Conservation (phyloP, 768 basidiomycete species). For the Boletales sp. region DNA sequence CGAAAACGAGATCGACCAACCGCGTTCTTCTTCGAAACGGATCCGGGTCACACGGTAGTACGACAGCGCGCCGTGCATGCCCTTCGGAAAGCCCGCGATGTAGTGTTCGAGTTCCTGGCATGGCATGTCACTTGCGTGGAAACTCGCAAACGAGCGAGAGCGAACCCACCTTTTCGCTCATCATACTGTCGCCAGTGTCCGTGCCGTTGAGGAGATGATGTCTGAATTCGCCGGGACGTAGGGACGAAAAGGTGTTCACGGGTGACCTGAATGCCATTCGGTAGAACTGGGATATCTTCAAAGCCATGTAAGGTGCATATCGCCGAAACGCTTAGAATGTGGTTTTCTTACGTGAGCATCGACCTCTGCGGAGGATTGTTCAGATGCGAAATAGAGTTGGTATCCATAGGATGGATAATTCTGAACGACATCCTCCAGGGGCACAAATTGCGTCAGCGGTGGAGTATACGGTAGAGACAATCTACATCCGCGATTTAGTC, state of each 20-base stretch:
- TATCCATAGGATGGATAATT: slow-evolving; percentile 60
- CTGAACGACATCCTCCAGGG: slow-evolving; percentile 49
- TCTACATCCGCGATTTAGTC: slow-evolving; percentile 32
- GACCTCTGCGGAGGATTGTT: slow-evolving; percentile 49
- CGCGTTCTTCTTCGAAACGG: slow-evolving; percentile 62
- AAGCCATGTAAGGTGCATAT: slow-evolving; percentile 24
- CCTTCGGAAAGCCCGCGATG: slow-evolving; percentile 39
- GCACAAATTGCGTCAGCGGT: slow-evolving; percentile 44
- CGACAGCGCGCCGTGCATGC: slow-evolving; percentile 69
- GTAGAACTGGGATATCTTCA: slow-evolving; percentile 17
- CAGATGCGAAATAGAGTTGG: slow-evolving; percentile 61
- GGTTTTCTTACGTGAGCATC: slow-evolving; percentile 47
- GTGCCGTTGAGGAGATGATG: slow-evolving; percentile 1
- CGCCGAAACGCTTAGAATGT: background rate
- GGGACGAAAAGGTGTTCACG: background rate
- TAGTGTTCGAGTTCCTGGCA: slow-evolving; percentile 57
- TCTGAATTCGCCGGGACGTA: slow-evolving; percentile 7
- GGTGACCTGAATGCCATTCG: slow-evolving; percentile 5
- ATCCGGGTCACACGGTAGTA: slow-evolving; percentile 65
- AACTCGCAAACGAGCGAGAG: too few relatives aligned
- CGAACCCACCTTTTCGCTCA: slow-evolving; percentile 16
- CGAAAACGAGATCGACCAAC: too few relatives aligned
- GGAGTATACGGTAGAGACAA: slow-evolving; percentile 67
- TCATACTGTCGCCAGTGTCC: slow-evolving; percentile 5
- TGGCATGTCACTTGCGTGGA: slow-evolving; percentile 1